Evolutionary conservation across 2,329 filamentous ascomycete species (phyloP).

Genomic region (Rugonectria rugulosa): DNA sequence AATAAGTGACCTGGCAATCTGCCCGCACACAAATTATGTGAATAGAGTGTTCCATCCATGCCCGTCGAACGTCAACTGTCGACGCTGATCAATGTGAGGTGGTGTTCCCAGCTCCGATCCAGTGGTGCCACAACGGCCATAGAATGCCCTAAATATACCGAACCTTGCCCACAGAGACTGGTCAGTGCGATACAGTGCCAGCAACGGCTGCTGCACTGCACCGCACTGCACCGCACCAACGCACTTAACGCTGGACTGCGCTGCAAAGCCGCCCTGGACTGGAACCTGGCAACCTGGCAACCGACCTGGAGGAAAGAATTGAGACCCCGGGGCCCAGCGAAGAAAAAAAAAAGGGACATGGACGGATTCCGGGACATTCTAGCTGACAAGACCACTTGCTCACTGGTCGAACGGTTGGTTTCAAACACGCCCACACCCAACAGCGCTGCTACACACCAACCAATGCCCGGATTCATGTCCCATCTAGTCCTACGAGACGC

Average conservation of each 20-base stretch:
- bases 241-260: too few species aligned
- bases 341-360: too few species aligned
- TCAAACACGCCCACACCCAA: conserved; percentile 3
- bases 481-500: background rate
- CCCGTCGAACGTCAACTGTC: too few species aligned
- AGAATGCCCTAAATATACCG: conserved; percentile 15
- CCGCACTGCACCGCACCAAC: too few species aligned
- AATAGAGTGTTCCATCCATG: background rate
- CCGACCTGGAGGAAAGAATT: too few species aligned
- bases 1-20: too few species aligned
- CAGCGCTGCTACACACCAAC: background rate
- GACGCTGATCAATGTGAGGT: too few species aligned
- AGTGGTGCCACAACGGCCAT: conserved; percentile 10
- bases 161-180: background rate
- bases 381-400: conserved; percentile 2
- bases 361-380: conserved; percentile 10
- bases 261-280: too few species aligned
- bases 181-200: conserved; percentile 1
- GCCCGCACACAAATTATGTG: too few species aligned
- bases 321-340: too few species aligned
- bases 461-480: conserved; percentile 1
- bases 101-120: background rate
- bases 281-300: too few species aligned
- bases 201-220: too few species aligned
- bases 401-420: conserved; percentile 7